Base-by-base conservation (phyloP, 129 eudicot genomes). In the Ambrosia trifida region DNA sequence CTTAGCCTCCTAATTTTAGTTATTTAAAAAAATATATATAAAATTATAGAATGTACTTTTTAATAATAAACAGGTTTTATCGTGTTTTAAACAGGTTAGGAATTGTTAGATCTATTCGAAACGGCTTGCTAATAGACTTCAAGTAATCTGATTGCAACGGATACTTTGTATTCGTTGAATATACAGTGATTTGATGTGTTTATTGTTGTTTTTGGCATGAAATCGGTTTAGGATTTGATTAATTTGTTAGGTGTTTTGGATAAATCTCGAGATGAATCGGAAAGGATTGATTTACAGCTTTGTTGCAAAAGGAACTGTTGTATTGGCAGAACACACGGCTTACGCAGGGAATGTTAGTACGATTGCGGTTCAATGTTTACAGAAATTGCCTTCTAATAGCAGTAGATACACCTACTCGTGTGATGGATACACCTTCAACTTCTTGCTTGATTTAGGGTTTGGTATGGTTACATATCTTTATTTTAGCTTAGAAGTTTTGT, bases 271-370 rank as follows among this genome's bases (percentile, higher is more conserved):
- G 60, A 93, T 93, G 97, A 84, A 79, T 85, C 96, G 69, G 32
- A 95, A 83, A 81, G 99, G 99, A 58, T 85, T 95, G 83, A 95
- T 95, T 67, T 95, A 95, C 67, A 95, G 96, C 88, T 95, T 95
- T 83, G 97, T 90, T 56, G 99, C 97, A 0, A 95, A 90, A 79
- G 97, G 89, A 44, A 87, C 96, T 4, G 91, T 95, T 47, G 97
- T 95, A 31, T 71, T 95, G 30, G 97, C 99, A 0, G 99, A 90
- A 78, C 99, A 94, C 85, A 86, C 97, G 0, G 83, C 91, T 1
- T 95, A 95, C 74, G 87, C 97, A 0, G 97, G 99, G 53, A 95
- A 90, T 75, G 89, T 95, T 78, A 90, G 99, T 76, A 95, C 99
- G 9, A 87, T 95, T 74, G 99, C 99, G 1, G 97, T 95, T 52